These are phyloP conservation scores for Penicillium sp. DNA, from an alignment of 2,329 filamentous ascomycete genomes.

Conservation along the genomic window DNA sequence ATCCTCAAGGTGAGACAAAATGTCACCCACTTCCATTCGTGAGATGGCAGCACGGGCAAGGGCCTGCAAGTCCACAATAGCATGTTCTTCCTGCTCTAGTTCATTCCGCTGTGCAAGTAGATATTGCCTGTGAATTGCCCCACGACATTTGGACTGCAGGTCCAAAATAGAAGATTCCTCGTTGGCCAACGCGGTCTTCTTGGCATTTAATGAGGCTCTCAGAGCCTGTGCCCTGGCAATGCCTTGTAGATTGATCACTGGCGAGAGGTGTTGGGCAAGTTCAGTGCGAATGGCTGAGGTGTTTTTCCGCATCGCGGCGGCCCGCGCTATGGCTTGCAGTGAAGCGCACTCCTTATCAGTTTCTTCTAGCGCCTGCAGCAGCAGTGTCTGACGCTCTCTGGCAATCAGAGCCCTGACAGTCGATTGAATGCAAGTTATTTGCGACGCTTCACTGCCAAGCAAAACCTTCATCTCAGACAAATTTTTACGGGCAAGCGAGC, in stretches of 20 bases:
- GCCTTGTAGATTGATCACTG: slow-evolving; percentile 36
- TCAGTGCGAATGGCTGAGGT: slow-evolving; percentile 29
- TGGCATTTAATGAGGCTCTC: slow-evolving; percentile 32
- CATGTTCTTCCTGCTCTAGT: slow-evolving; percentile 32
- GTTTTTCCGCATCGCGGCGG: slow-evolving; percentile 30
- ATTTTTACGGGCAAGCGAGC: slow-evolving; percentile 48
- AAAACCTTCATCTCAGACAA: slow-evolving; percentile 25
- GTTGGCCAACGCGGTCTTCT: slow-evolving; percentile 42
- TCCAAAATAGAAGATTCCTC: slow-evolving; percentile 47
- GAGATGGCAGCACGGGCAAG: slow-evolving; percentile 43
- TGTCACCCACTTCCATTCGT: slow-evolving; percentile 42
- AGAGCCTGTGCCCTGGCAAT: slow-evolving; percentile 32
- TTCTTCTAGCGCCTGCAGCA: slow-evolving; percentile 44
- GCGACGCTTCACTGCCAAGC: slow-evolving; percentile 28
- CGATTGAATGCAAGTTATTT: slow-evolving; percentile 40
- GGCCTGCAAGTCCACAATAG: slow-evolving; percentile 41
- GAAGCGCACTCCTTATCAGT: slow-evolving; percentile 42
- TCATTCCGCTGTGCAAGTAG: slow-evolving; percentile 31
- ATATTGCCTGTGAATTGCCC: slow-evolving; percentile 36
- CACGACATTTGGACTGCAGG: slow-evolving; percentile 55
- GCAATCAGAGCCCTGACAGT: slow-evolving; percentile 35
- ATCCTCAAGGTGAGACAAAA: slow-evolving; percentile 69
- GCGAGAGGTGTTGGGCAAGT: slow-evolving; percentile 30
- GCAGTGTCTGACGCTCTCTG: slow-evolving; percentile 41
- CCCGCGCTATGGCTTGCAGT: slow-evolving; percentile 50